Evolutionary conservation across 768 basidiomycete genomes (phyloP), one percentile per base, ranked within the genome.

Genomic region (Mycena capillaripes): DNA sequence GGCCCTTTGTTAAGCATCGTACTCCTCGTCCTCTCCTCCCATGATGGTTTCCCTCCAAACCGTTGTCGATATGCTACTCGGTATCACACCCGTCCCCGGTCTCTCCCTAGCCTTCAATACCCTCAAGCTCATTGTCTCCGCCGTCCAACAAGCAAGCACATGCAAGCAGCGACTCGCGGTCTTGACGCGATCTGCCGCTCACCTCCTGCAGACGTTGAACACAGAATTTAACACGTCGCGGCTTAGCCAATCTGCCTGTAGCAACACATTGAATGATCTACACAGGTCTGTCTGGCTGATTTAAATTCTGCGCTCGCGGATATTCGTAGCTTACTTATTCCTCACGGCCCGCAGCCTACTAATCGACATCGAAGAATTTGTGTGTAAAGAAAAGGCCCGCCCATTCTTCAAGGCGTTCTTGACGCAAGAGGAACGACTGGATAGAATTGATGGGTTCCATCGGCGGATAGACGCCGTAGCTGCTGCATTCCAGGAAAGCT

Each of bases 341-440:
- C 29, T 63, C 11, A 36, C 23, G n/a, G n/a, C n/a, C n/a, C n/a
- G 9, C 42, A 71, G 70, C 19, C 48, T 71, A n/a, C 70, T 71
- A 14, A 34, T 23, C 14, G 64, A 71, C 10, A 62, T 71, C 7
- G 17, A 59, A 8, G 6, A 4, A 25, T 71, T 66, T 11, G 70
- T 71, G 8, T 17, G 16, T 1, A n/a, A 61, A 27, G 71, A 72
- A 36, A 32, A 46, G 9, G 25, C 40, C 1, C 57, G 59, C 1
- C 30, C 23, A 3, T 72, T 72, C 23, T 38, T 72, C 30, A 72
- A 56, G 30, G 29, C 44, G 21, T 12, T 72, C 0, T 58, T 34
- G 19, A 67, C 23, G 2, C 32, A 46, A 6, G 71, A 72, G 10
- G 38, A 30, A 3, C 65, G 59, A 2, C 44, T 66, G 16, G 52